Base-by-base conservation (phyloP, 2,329 filamentous ascomycete genomes). In the Ophiostoma fasciatum region DNA sequence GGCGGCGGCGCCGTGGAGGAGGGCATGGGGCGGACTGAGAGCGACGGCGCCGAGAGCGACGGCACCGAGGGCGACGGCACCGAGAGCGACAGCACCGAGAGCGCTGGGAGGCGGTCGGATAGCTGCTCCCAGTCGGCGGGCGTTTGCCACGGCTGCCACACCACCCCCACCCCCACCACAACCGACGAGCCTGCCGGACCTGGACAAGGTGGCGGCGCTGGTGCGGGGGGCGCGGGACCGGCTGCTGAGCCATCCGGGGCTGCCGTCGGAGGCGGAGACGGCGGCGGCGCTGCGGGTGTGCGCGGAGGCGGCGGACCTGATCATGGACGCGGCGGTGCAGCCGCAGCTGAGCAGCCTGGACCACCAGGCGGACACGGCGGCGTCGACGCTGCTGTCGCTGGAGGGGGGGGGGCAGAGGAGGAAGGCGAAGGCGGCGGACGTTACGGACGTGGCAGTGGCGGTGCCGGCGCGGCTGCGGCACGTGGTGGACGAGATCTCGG, bases 311-410 rank as follows among this genome's bases (percentile, higher is more conserved):
- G 63, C 64, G 14, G 54, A 57, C 15, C 43, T 50, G 33, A 41
- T 48, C 35, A 43, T 46, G 40, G 45, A 46, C 31, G 45, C 48
- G n/a, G 51, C 55, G 9, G 54, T 64, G 12, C 57, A 62, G 36
- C 59, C 60, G 18, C 57, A 61, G 36, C 46, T 58, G 28, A 51
- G 52, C 48, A 51, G 54, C 42, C 53, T 54, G 15, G 54, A 62
- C 36, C 54, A 51, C 32, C 53, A 61, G 42, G 50, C 55, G 31
- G 51, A 54, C 37, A 63, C 60, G 15, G 66, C 71, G 3, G 64
- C 68, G 8, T 73, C 70, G 25, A 65, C 63, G 19, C 57, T 78
- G 30, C 62, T 74, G 21, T 63, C 63, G 29, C 46, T 64, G 15
- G 62, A 49, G 26, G 37, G 33, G 12, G 27, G 7, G 9, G 4